Conservation (phyloP, 768 basidiomycete species). For the Baorangia bicolor region DNA sequence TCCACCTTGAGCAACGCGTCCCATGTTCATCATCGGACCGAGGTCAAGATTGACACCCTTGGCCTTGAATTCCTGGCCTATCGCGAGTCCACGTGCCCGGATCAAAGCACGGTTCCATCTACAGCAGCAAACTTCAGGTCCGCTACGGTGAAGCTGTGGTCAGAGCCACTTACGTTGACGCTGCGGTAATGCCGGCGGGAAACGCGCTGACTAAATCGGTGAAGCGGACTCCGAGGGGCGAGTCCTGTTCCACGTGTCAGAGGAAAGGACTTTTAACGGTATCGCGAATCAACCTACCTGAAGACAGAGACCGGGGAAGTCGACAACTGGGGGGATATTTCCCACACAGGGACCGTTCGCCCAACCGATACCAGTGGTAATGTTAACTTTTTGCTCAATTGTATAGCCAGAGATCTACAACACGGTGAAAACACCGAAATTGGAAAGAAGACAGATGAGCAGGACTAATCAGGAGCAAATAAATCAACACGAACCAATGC, state of each 20-base stretch:
- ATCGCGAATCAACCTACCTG: slow-evolving; percentile 42
- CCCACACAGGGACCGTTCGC: slow-evolving; percentile 65
- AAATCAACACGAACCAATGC: slow-evolving; percentile 40
- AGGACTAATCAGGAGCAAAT: not conserved
- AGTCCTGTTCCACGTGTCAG: slow-evolving; percentile 43
- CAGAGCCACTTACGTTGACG: slow-evolving; percentile 60
- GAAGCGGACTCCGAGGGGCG: slow-evolving; percentile 75
- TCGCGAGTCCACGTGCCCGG: slow-evolving; percentile 68
- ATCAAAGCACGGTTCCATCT: slow-evolving; percentile 80
- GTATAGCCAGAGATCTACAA: slow-evolving; percentile 47
- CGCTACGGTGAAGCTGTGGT: not conserved
- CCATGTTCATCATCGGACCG: slow-evolving; percentile 86
- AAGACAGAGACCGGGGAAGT: slow-evolving; percentile 70
- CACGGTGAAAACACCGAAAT: not conserved
- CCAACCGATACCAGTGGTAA: slow-evolving; percentile 58
- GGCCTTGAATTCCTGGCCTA: slow-evolving; percentile 79
- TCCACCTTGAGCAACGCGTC: slow-evolving; percentile 73
- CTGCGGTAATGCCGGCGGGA: slow-evolving; percentile 82
- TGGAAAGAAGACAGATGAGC: not conserved
- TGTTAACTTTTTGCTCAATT: slow-evolving; percentile 62
- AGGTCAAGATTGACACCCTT: slow-evolving; percentile 86
- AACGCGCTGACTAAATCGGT: slow-evolving; percentile 75
- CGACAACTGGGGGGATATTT: slow-evolving; percentile 54
- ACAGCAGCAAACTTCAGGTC: not conserved
- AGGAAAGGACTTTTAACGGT: not conserved